Conservation (phyloP, 108 stramenopile genomes). For the Mayamaea pseudoterrestris region DNA sequence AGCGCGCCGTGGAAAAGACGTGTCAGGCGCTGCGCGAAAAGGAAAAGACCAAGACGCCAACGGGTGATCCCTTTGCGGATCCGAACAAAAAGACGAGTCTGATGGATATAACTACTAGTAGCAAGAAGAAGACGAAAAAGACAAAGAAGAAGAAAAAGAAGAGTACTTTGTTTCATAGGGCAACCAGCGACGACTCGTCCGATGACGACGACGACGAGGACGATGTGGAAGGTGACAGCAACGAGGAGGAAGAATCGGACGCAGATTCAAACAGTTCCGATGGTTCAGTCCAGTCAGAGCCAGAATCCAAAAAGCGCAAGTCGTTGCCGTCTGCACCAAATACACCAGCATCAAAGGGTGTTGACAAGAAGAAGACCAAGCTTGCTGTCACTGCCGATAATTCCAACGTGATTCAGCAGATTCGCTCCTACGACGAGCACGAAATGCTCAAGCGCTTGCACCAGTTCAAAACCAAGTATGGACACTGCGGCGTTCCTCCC, state of each 20-base stretch:
- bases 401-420: not conserved
- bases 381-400: not conserved
- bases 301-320: no score
- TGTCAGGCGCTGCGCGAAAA: constrained; percentile 9
- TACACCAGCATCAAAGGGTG: no score
- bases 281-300: no score
- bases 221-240: not conserved
- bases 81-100: not conserved
- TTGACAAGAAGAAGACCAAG: not conserved
- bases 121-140: not conserved
- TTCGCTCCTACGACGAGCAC: not conserved
- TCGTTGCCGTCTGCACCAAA: no score
- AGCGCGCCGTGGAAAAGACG: constrained; percentile 3
- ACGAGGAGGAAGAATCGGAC: constrained; percentile 1
- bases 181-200: not conserved
- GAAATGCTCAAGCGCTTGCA: not conserved
- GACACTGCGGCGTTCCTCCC: constrained; percentile 3
- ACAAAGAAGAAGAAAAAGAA: not conserved
- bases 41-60: not conserved
- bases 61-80: not conserved
- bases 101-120: not conserved
- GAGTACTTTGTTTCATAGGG: not conserved
- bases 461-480: not conserved
- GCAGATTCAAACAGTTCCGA: no score
- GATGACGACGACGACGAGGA: not conserved